Evolutionary conservation across 371 early-diverging fungal genomes (phyloP).

Genomic region (Choanephora cucurbitarum): DNA sequence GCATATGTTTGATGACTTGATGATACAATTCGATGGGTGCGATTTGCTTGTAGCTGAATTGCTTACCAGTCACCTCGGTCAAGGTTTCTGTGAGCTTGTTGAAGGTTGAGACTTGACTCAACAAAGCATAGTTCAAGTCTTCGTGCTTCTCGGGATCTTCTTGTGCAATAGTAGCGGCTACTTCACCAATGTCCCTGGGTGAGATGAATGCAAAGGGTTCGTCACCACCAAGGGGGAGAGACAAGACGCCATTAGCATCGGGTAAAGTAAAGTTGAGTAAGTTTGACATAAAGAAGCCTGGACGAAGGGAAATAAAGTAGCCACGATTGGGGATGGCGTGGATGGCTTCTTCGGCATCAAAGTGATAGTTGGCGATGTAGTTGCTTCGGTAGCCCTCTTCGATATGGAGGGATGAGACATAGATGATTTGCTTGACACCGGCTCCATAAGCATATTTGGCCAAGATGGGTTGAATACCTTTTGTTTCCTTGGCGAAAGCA

Average conservation of each 20-base stretch:
- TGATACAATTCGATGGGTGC: constrained; percentile 12
- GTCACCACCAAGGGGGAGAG: constrained; percentile 10
- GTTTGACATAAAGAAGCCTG: constrained; percentile 38
- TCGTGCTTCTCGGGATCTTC: constrained; percentile 26
- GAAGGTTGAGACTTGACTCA: constrained; percentile 5
- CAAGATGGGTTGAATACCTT: not conserved
- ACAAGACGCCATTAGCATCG: not conserved
- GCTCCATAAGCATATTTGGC: not conserved
- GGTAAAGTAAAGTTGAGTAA: constrained; percentile 1
- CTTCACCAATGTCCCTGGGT: constrained; percentile 27
- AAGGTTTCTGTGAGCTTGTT: constrained; percentile 14
- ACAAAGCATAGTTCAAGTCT: constrained; percentile 22
- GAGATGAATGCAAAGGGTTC: constrained; percentile 15
- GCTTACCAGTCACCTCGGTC: constrained; percentile 11
- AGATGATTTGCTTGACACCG: not conserved
- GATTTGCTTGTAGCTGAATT: constrained; percentile 13
- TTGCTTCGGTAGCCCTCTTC: not conserved
- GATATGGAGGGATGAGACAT: not conserved
- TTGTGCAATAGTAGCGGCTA: constrained; percentile 22
- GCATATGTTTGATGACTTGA: not conserved
- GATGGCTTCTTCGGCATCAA: not conserved
- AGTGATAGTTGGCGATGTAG: not conserved
- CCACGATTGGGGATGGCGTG: constrained; percentile 13
- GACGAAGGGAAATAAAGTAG: constrained; percentile 33
- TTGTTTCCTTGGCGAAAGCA: no score